Base-by-base conservation (phyloP, 768 basidiomycete species). In the Cystofilobasidium ferigula region DNA sequence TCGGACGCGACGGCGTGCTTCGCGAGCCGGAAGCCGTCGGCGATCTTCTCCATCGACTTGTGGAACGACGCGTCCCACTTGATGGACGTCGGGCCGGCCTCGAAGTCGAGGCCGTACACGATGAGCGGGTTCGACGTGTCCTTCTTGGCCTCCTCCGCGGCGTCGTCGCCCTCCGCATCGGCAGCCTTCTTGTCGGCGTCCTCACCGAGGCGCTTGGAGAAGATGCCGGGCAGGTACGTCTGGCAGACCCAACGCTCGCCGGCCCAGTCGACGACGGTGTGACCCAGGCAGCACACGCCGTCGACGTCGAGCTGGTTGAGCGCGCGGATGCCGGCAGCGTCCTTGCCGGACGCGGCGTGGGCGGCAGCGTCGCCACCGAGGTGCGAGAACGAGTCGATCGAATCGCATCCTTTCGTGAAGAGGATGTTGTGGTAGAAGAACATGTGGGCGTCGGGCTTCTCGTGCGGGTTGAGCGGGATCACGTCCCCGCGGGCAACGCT, bases 171-270 rank as follows among this genome's bases (percentile, higher is more conserved):
- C 16, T 9, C 53, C 14, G 35, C 18, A 8, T 60, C 57, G n/a
- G 63, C 61, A 10, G 24, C 68, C 45, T 47, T 32, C 16, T 58
- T 42, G n/a, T 59, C 71, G 56, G 70, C 71, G 1, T 71, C 73
- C 12, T 71, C 73, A 6, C 71, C 72, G 14, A 69, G 71, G 56
- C 42, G 62, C 60, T 70, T 71, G 36, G 73, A 72, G 74, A 79
- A 79, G 63, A 79, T 76, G 35, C 79, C 79, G 30, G 79, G 79
- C 20, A 79, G 70, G 69, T 79, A 74, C 35, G 71, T 73, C 72
- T 80, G 79, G 58, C 76, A 78, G 69, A 79, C 75, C 78, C 78
- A 80, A 65, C 79, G 73, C 68, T 76, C 73, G 22, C 79, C 79
- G 38, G 71, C 71, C 76, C 73, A 78, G 69, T 80, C 79, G 63